These are phyloP conservation scores for Solanum infundibuliforme DNA, from an alignment of 257 asterid species.

Conservation along the genomic window DNA sequence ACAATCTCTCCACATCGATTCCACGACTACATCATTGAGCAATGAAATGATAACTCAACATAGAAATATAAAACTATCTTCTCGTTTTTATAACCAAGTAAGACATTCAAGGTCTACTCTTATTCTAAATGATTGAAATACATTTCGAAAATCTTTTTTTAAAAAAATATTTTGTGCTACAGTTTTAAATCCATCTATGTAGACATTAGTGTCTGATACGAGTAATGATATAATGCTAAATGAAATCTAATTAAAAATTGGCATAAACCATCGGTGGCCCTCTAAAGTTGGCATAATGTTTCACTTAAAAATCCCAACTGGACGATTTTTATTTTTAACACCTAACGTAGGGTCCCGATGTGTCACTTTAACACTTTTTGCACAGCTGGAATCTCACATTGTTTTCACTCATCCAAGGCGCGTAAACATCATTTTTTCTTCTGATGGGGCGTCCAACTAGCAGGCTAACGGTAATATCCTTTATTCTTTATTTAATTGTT, in stretches of 20 bases:
- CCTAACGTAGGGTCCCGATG: not conserved
- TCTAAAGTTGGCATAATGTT: not conserved
- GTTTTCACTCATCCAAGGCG: not conserved
- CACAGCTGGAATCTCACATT: not conserved
- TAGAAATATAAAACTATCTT: not conserved
- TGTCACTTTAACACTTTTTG: not conserved
- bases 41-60: not conserved
- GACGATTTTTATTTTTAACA: not conserved
- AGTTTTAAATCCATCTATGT: not conserved
- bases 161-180: not conserved
- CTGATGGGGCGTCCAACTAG: not conserved
- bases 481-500: not conserved
- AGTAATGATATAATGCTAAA: not conserved
- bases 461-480: not conserved
- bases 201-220: not conserved
- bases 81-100: not conserved
- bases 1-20: not conserved
- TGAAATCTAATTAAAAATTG: not conserved
- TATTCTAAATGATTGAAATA: not conserved
- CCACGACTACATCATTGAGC: not conserved
- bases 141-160: rapidly evolving
- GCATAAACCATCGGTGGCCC: not conserved
- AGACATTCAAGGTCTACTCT: not conserved
- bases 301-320: not conserved
- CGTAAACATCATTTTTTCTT: not conserved